Percentiles rank a stretch among this genome's conserved stretches.
These are phyloP conservation scores for Cercophora samala DNA, from an alignment of 495 filamentous ascomycete genomes.

Conservation along the genomic window DNA sequence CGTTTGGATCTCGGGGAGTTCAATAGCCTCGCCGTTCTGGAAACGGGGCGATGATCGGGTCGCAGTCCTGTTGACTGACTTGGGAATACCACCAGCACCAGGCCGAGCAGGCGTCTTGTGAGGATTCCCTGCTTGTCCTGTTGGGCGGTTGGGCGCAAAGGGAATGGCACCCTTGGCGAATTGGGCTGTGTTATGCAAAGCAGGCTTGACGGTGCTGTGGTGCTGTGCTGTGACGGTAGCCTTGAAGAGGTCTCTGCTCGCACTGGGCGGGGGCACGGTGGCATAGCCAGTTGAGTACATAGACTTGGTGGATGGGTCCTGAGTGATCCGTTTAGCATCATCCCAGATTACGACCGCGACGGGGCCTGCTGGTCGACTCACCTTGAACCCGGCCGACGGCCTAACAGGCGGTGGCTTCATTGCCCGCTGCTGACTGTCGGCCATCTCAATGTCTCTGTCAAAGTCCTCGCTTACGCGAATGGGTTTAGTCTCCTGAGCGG, in stretches of 20 bases:
- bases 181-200: slow-evolving; percentile 73
- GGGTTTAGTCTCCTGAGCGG: slow-evolving; percentile 54
- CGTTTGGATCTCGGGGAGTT: slow-evolving; percentile 83
- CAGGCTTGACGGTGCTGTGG: slow-evolving; percentile 57
- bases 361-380: background rate
- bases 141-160: slow-evolving; percentile 66
- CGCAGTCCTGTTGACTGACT: slow-evolving; percentile 50
- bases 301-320: slow-evolving; percentile 61
- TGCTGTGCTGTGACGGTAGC: slow-evolving; percentile 50
- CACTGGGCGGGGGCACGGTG: slow-evolving; percentile 50
- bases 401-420: slow-evolving; percentile 76
- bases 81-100: slow-evolving; percentile 37
- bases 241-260: slow-evolving; percentile 43
- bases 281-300: slow-evolving; percentile 62
- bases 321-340: slow-evolving; percentile 27
- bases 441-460: slow-evolving; percentile 44
- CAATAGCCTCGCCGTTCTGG: slow-evolving; percentile 74
- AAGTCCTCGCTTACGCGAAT: slow-evolving; percentile 56
- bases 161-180: slow-evolving; percentile 83
- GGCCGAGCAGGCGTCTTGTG: slow-evolving; percentile 61
- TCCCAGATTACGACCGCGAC: background rate
- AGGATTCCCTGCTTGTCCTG: slow-evolving; percentile 36
- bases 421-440: slow-evolving; percentile 39
- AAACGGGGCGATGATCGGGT: slow-evolving; percentile 71
- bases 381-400: slow-evolving; percentile 66